These are phyloP conservation scores for Fusarium nematophilum DNA, from an alignment of 2,329 filamentous ascomycete genomes.

Conservation along the genomic window DNA sequence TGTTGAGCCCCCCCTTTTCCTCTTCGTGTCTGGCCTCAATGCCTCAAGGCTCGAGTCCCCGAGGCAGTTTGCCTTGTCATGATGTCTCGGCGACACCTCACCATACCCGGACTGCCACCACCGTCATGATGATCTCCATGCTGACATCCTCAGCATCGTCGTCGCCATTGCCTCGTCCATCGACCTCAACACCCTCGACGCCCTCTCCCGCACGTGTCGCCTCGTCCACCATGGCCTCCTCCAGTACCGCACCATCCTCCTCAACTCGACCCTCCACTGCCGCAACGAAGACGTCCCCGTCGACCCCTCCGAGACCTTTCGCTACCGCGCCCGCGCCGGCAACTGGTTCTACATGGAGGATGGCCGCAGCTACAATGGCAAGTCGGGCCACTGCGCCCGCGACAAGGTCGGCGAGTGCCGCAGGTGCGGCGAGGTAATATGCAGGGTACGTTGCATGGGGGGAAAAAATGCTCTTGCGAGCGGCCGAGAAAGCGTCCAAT, in stretches of 20 bases:
- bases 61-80: slow-evolving; percentile 17
- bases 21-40: slow-evolving; percentile 6
- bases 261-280: slow-evolving; percentile 82
- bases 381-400: slow-evolving; percentile 82
- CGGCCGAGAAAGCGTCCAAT: neutral
- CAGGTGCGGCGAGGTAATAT: slow-evolving; percentile 80
- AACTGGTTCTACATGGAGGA: slow-evolving; percentile 72
- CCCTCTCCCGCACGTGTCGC: slow-evolving; percentile 83
- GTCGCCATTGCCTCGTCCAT: slow-evolving; percentile 79
- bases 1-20: slow-evolving; percentile 10
- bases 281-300: slow-evolving; percentile 72
- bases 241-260: slow-evolving; percentile 79
- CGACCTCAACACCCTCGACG: slow-evolving; percentile 88
- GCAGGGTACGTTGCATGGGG: slow-evolving; percentile 72
- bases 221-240: slow-evolving; percentile 82
- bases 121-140: slow-evolving; percentile 25
- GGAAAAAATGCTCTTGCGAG: too few relatives aligned
- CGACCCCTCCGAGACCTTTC: slow-evolving; percentile 66
- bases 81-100: slow-evolving; percentile 11
- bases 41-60: neutral
- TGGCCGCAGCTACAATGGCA: slow-evolving; percentile 67
- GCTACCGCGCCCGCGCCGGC: slow-evolving; percentile 66
- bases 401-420: slow-evolving; percentile 89
- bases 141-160: slow-evolving; percentile 70
- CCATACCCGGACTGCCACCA: neutral